Evolutionary conservation across 768 basidiomycete genomes (phyloP), one percentile per base, ranked within the genome.

Genomic region (Lactarius psammicola): DNA sequence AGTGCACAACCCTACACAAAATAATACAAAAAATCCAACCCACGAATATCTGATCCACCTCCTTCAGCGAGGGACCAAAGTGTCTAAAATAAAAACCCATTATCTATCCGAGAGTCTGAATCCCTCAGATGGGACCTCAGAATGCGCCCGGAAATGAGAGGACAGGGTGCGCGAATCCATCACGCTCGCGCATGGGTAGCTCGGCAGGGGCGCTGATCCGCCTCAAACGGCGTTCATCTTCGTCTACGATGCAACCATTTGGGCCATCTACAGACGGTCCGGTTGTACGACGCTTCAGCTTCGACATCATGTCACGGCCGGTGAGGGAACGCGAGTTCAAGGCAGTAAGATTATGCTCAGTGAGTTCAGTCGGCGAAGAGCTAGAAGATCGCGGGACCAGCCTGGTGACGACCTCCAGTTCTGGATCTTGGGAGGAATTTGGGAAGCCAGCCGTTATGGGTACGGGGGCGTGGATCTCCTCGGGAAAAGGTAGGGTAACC

Each of bases 151-250:
- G 83, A 66, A 87, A 73, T 13, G 79, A 75, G 53, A 90, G 80
- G 54, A 85, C 79, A 17, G 85, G 84, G 71, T 86, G 84, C 69
- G 81, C 77, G 72, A 89, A 88, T 49, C 84, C 85, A 53, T 72
- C 68, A 61, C 87, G 85, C 56, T 79, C 76, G 53, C 78, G 74
- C 23, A 78, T 76, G 65, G 80, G 77, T 44, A 88, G 75, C 72
- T 89, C 85, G 13, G 85, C 85, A 28, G 87, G 88, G 10, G 86
- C 86, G 71, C 87, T 88, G 70, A 80, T 80, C 59, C 88, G 81
- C 73, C 74, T 69, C 51, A 70, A 65, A 65, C 74, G 74, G 34
- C 74, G 70, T 59, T 73, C 74, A 74, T 77, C 79, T 68, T 79
- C 80, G 61, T 78, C 76, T 64, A 76, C 78, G 33, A 71, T 71